phyloP scores from a whole-genome alignment of 371 early-diverging fungal genomes.

The Mortierella sp. region DNA sequence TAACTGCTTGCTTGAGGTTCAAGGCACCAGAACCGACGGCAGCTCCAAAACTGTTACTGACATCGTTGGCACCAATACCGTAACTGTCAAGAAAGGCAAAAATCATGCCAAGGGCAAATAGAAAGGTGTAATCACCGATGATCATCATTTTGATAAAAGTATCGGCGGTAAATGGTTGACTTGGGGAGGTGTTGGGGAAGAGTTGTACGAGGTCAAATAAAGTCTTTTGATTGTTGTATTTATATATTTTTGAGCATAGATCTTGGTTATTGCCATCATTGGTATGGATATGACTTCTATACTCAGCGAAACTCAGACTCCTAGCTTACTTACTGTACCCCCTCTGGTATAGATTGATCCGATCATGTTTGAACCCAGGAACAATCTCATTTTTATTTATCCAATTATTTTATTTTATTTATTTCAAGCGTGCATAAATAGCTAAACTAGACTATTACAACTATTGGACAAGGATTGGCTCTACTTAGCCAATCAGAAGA shows the following conservation, averaged over 20 bases:
- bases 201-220: neutral
- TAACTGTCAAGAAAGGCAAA: slow-evolving; percentile 77
- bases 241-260: neutral
- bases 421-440: too few relatives aligned
- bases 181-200: neutral
- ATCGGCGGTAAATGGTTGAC: neutral
- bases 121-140: slow-evolving; percentile 75
- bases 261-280: too few relatives aligned
- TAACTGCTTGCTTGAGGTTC: slow-evolving; percentile 78
- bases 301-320: neutral
- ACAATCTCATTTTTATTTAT: too few relatives aligned
- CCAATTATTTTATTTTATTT: too few relatives aligned
- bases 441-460: too few relatives aligned
- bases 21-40: slow-evolving; percentile 87
- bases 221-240: neutral
- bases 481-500: slow-evolving; percentile 4
- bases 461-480: neutral
- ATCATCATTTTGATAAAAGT: slow-evolving; percentile 62
- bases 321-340: neutral
- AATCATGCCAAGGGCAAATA: slow-evolving; percentile 81
- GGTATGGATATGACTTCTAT: neutral
- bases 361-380: neutral
- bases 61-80: slow-evolving; percentile 91
- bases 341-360: neutral
- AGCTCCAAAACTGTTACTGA: slow-evolving; percentile 90